Evolutionary conservation across 108 stramenopile species (phyloP), one percentile per base, ranked within the genome.

Genomic region (Skeletonema costatum): DNA sequence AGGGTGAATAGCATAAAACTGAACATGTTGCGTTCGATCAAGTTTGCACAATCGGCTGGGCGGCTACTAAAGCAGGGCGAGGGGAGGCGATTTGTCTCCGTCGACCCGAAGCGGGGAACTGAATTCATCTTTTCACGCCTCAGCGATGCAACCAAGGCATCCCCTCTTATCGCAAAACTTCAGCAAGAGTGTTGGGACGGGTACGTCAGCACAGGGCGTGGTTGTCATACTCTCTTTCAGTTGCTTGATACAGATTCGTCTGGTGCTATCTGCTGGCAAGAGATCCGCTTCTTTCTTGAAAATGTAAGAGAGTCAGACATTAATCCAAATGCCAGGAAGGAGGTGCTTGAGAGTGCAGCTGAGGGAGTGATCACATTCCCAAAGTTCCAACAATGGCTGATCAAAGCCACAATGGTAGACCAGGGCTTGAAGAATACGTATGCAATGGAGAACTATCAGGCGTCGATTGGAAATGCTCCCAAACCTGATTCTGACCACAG

Each of bases 151-250:
- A 79, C 66, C 59, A 79, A 60, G 51, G 61, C 73, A 30, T 73
- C 78, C 0, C 78, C 78, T 17, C 75, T 85, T 17, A 66, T 88
- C 14, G 75, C 74, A 30, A 81, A 88, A 65, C 79, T 88, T 12
- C 80, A 84, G 46, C 86, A 86, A 58, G 80, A 85, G 60, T 76
- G 83, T 53, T 91, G 90, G 90, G 87, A 88, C 35, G 81, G 79
- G 2, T 91, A 91, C 64, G 74, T 88, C 12, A 51, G 77, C 1
- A 87, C 87, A 4, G 90, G 90, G 11, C 82, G 88, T 32, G 90
- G 90, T 6, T 82, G 87, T 31, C 83, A 79, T 33, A 86, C 86
- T 12, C 67, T 91, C 0, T 91, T 91, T 64, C 80, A 86, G 66
- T 71, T 83, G 16, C 86, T 91, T 39, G 90, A 91, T 59, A 70